phyloP scores from a whole-genome alignment of 805 yeast genomes.

The Nakazawaea anatomiae region DNA sequence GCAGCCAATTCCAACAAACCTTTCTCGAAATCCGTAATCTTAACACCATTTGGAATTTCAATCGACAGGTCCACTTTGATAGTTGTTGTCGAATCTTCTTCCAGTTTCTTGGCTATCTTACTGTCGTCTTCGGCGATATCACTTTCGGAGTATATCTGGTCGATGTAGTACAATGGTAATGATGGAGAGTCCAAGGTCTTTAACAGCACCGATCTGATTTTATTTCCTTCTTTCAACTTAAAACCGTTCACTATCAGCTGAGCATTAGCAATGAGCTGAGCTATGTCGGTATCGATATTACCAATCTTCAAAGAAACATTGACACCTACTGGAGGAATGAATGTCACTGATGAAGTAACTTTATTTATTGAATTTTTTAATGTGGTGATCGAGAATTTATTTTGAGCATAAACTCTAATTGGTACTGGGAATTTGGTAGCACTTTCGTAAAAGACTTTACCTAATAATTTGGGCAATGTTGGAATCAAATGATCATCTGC shows the following conservation, averaged over 20 bases:
- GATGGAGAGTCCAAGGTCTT: conserved; percentile 75
- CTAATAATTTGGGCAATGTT: conserved; percentile 75
- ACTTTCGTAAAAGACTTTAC: conserved; percentile 66
- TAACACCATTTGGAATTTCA: conserved; percentile 30
- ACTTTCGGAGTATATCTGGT: conserved; percentile 42
- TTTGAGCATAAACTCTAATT: conserved; percentile 33
- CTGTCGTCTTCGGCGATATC: conserved; percentile 35
- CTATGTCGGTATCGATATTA: conserved; percentile 33
- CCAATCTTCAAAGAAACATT: conserved; percentile 67
- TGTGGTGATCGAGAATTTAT: conserved; percentile 43
- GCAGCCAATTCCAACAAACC: conserved; percentile 79
- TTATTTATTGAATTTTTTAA: conserved; percentile 55
- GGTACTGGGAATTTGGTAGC: conserved; percentile 63
- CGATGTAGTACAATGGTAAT: conserved; percentile 73
- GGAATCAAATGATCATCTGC: conserved; percentile 81
- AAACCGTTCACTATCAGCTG: conserved; percentile 47
- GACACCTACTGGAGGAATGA: conserved; percentile 68
- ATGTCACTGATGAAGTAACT: conserved; percentile 51
- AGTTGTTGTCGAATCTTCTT: conserved; percentile 15
- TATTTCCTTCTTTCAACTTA: conserved; percentile 23
- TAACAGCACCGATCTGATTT: conserved; percentile 53
- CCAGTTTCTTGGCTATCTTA: conserved; percentile 16
- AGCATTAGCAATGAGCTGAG: conserved; percentile 56
- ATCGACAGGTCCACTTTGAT: conserved; percentile 13
- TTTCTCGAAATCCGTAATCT: conserved; percentile 58